Evolutionary conservation across 2,329 filamentous ascomycete genomes (phyloP).

Genomic region (Parafenestella ontariensis): DNA sequence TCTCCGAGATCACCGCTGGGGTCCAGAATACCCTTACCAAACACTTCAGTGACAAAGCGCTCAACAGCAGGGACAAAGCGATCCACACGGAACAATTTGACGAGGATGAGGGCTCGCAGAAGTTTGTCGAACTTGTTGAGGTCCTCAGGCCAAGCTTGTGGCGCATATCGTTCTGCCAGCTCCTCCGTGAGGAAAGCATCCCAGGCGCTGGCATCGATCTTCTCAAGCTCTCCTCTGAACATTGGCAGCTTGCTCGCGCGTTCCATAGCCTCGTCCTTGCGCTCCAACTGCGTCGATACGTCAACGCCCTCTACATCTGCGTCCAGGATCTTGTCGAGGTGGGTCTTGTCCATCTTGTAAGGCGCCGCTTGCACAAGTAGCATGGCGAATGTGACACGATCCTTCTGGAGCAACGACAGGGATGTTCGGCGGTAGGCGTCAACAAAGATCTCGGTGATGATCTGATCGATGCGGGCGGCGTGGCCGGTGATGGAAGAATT

Average conservation of each 20-base stretch:
- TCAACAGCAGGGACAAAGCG: constrained; percentile 93
- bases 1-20: constrained; percentile 83
- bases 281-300: constrained; percentile 71
- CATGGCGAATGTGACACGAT: constrained; percentile 92
- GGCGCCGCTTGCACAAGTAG: constrained; percentile 95
- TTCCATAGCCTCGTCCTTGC: constrained; percentile 71
- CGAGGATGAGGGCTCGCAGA: constrained; percentile 81
- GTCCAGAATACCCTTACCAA: constrained; percentile 83
- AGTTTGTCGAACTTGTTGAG: constrained; percentile 74
- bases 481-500: constrained; percentile 76
- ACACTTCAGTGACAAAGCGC: constrained; percentile 85
- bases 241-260: constrained; percentile 72
- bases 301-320: constrained; percentile 77
- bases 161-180: constrained; percentile 83
- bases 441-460: constrained; percentile 89
- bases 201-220: constrained; percentile 71
- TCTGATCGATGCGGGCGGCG: constrained; percentile 82
- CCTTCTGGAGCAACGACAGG: constrained; percentile 88
- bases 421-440: constrained; percentile 94
- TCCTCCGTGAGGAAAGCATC: constrained; percentile 84
- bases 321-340: constrained; percentile 88
- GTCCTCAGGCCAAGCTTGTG: constrained; percentile 73
- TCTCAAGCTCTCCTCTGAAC: constrained; percentile 75
- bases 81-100: constrained; percentile 95
- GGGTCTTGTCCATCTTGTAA: constrained; percentile 88